A percentile compares a stretch with the other conserved stretches of the same genome.
Conservation (phyloP, 2,329 filamentous ascomycete genomes). For the Colletotrichum plurivorum region DNA sequence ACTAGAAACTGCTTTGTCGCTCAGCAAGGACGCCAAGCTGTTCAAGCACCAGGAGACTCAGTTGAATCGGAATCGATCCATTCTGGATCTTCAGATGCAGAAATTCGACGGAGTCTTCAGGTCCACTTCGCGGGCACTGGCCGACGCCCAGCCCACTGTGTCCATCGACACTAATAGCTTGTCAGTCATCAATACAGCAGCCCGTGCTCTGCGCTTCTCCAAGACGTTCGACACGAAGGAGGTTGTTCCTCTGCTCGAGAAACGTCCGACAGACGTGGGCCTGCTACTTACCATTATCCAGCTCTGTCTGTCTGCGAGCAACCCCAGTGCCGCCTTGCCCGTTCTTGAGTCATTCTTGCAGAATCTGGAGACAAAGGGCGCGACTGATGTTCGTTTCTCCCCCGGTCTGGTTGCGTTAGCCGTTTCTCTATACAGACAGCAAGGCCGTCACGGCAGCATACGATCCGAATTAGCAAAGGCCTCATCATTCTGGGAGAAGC, state of each 20-base stretch:
- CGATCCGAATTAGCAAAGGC: constrained; percentile 84
- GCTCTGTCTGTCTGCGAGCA: constrained; percentile 80
- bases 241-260: constrained; percentile 78
- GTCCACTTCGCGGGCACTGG: constrained; percentile 61
- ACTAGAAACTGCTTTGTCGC: constrained; percentile 66
- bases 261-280: constrained; percentile 84
- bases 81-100: constrained; percentile 75
- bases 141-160: constrained; percentile 45
- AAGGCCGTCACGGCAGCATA: constrained; percentile 80
- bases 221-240: constrained; percentile 77
- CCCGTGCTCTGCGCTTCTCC: constrained; percentile 60
- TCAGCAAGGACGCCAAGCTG: constrained; percentile 72
- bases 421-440: constrained; percentile 82
- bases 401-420: constrained; percentile 87
- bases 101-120: constrained; percentile 75
- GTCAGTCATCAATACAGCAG: constrained; percentile 77
- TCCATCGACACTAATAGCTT: constrained; percentile 55
- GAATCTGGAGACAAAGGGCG: constrained; percentile 73
- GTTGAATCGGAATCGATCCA: constrained; percentile 73
- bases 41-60: constrained; percentile 76
- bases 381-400: constrained; percentile 81
- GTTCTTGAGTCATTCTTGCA: constrained; percentile 83
- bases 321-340: constrained; percentile 80
- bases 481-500: constrained; percentile 83
- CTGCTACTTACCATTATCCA: constrained; percentile 85